A percentile compares a stretch with the other conserved stretches of the same genome.
These are phyloP conservation scores for Dovyalis caffra DNA, from an alignment of 345 rosid species.

Conservation along the genomic window DNA sequence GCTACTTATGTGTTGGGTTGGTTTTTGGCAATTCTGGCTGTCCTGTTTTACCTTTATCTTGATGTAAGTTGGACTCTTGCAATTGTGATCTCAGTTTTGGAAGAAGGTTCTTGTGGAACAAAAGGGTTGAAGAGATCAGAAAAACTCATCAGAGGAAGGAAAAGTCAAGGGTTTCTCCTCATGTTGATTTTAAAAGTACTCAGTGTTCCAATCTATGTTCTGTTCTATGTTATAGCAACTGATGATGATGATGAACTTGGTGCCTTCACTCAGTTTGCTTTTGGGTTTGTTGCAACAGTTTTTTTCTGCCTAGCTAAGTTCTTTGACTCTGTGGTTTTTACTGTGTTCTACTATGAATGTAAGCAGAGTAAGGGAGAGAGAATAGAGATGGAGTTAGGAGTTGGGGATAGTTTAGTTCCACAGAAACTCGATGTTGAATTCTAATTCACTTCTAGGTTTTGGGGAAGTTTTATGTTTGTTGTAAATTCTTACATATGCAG, in stretches of 20 bases:
- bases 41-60: slow-evolving; percentile 5
- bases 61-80: slow-evolving; percentile 7
- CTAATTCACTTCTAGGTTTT: background rate
- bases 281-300: slow-evolving; percentile 9
- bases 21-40: background rate
- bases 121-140: background rate
- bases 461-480: background rate
- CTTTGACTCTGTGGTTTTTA: slow-evolving; percentile 11
- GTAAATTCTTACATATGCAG: too few species aligned
- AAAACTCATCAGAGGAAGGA: slow-evolving; percentile 10
- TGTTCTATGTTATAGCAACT: slow-evolving; percentile 3
- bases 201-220: slow-evolving; percentile 11
- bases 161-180: slow-evolving; percentile 9
- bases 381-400: background rate
- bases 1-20: background rate
- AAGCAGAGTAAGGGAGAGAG: background rate
- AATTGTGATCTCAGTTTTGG: slow-evolving; percentile 11
- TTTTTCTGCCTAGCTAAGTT: slow-evolving; percentile 5
- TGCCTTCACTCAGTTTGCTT: slow-evolving; percentile 4
- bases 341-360: slow-evolving; percentile 16
- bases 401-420: background rate
- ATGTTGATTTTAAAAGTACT: slow-evolving; percentile 5
- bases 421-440: background rate
- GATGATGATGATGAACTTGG: slow-evolving; percentile 21
- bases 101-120: background rate